phyloP scores from a whole-genome alignment of 371 early-diverging fungal genomes.

The Mortierella sp. region DNA sequence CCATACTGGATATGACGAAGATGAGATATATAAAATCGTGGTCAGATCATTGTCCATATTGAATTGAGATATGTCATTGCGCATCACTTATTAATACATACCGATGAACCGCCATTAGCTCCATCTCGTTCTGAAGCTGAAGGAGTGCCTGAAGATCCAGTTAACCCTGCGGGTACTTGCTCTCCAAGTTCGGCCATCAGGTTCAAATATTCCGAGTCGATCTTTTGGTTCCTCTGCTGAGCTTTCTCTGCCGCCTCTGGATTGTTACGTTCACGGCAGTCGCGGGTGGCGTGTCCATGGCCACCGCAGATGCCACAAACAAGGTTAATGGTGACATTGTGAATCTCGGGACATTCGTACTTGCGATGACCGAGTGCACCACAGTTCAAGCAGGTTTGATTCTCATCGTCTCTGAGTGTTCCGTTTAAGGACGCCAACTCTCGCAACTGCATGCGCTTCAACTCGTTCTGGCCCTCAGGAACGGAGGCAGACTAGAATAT shows the following conservation, averaged over 20 bases:
- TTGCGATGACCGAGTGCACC: conserved; percentile 92
- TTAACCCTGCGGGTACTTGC: conserved; percentile 61
- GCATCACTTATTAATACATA: conserved; percentile 18
- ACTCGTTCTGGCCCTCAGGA: conserved; percentile 95
- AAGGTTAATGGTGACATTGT: conserved; percentile 87
- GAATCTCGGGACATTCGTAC: conserved; percentile 93
- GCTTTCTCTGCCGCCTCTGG: conserved; percentile 78
- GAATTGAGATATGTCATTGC: too few species aligned
- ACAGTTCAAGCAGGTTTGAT: conserved; percentile 94
- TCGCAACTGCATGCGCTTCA: conserved; percentile 94
- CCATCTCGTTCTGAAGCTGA: conserved; percentile 10
- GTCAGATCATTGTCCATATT: too few species aligned
- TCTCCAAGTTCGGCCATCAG: conserved; percentile 94
- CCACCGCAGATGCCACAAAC: conserved; percentile 93
- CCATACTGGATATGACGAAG: conserved; percentile 38
- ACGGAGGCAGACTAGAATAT: conserved; percentile 81
- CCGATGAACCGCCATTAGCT: conserved; percentile 34
- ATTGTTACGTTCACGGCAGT: conserved; percentile 85
- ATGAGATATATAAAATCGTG: background rate
- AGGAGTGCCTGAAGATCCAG: conserved; percentile 25
- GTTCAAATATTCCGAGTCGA: conserved; percentile 89
- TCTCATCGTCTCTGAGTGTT: conserved; percentile 95
- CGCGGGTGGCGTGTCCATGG: conserved; percentile 92
- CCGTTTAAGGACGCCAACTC: conserved; percentile 97
- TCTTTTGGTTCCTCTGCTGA: conserved; percentile 82